These are phyloP conservation scores for Tieghemiomyces parasiticus DNA, from an alignment of 192 early-diverging fungal species.

Conservation along the genomic window DNA sequence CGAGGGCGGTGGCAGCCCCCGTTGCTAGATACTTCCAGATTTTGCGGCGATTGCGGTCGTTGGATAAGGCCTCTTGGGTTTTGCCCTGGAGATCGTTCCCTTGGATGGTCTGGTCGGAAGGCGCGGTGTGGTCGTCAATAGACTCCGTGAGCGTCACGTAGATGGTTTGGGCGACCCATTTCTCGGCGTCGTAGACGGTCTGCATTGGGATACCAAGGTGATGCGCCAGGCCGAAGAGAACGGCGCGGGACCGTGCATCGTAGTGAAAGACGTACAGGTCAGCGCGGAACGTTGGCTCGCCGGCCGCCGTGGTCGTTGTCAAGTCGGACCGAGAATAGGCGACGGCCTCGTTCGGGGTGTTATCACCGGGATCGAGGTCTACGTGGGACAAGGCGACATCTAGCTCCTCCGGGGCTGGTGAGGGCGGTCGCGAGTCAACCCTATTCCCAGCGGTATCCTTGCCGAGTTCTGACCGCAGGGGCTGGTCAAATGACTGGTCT, in stretches of 20 bases:
- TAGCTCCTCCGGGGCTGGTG: neutral
- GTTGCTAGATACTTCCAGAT: slow-evolving; percentile 26
- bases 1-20: slow-evolving; percentile 27
- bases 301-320: neutral
- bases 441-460: neutral
- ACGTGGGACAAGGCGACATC: neutral
- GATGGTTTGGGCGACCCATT: slow-evolving; percentile 17
- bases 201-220: slow-evolving; percentile 25
- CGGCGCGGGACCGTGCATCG: slow-evolving; percentile 31
- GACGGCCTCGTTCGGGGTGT: neutral
- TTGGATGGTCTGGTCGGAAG: too few species aligned
- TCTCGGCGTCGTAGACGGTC: slow-evolving; percentile 21
- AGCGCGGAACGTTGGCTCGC: neutral
- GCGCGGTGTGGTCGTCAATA: slow-evolving; percentile 18
- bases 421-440: neutral
- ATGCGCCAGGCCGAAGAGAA: slow-evolving; percentile 21
- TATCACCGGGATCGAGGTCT: neutral
- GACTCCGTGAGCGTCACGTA: slow-evolving; percentile 22
- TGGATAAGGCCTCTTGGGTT: neutral
- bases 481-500: too few species aligned
- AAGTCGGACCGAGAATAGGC: neutral
- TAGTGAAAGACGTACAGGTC: slow-evolving; percentile 16
- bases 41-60: slow-evolving; percentile 14
- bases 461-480: too few species aligned
- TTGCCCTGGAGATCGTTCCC: too few species aligned